Conservation (phyloP, 495 filamentous ascomycete genomes). For the Emericellopsis terricola region DNA sequence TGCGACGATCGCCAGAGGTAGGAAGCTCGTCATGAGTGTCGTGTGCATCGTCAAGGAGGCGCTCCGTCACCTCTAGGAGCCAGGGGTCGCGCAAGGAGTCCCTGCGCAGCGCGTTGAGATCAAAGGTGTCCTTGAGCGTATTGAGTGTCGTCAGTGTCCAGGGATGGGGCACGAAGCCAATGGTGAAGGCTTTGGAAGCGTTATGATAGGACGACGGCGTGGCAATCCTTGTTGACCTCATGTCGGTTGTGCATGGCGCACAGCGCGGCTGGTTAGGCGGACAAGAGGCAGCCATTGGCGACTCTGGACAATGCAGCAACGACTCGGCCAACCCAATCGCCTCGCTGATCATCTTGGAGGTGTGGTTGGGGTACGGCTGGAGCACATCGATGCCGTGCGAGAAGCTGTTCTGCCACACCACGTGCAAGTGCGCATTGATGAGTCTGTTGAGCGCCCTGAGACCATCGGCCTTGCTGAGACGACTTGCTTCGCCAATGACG, state of each 20-base stretch:
- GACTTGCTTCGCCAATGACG: constrained; percentile 42
- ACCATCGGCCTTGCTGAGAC: constrained; percentile 33
- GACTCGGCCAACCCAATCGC: constrained; percentile 51
- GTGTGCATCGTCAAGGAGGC: constrained; percentile 41
- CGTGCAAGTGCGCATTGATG: constrained; percentile 75
- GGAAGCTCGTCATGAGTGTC: too few species aligned
- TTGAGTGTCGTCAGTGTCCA: constrained; percentile 56
- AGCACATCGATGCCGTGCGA: constrained; percentile 54
- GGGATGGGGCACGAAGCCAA: constrained; percentile 79
- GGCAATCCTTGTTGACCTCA: constrained; percentile 31
- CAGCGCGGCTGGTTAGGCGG: constrained; percentile 67
- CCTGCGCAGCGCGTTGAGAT: constrained; percentile 52
- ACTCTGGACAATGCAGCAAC: constrained; percentile 52
- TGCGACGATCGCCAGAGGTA: constrained; percentile 41
- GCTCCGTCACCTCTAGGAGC: constrained; percentile 54
- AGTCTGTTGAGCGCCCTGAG: constrained; percentile 47
- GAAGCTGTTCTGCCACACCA: constrained; percentile 69
- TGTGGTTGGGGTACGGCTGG: constrained; percentile 56
- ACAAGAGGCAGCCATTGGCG: constrained; percentile 59
- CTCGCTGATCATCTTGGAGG: constrained; percentile 49
- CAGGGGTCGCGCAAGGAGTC: constrained; percentile 64
- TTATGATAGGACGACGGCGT: constrained; percentile 43
- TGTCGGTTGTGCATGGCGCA: constrained; percentile 45
- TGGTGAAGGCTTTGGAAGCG: constrained; percentile 48
- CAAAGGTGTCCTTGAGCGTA: constrained; percentile 30